Evolutionary conservation across 1,284 basidiomycete genomes (phyloP), one percentile per base, ranked within the genome.

Genomic region (Pterulicium gracile): DNA sequence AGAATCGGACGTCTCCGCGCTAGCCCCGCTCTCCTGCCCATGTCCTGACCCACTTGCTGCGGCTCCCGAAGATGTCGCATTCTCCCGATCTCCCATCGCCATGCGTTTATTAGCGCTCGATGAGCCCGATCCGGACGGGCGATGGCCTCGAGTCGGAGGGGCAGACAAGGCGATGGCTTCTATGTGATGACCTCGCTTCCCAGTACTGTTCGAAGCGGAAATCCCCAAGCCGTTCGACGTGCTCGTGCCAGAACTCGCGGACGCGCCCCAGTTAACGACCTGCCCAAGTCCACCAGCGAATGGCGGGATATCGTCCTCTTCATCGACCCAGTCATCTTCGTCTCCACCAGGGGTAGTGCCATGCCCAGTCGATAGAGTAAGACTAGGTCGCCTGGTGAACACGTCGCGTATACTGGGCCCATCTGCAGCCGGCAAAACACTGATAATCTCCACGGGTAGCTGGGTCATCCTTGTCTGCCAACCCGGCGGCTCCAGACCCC

Each of bases 291-390:
- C 86, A 43, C 84, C 85, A 12, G 77, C 79, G 61, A 85, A 88
- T n/a, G 74, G 70, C 2, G 79, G 76, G 24, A 75, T 61, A 52
- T 88, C 86, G 19, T 88, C 84, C 36, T 89, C 87, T 54, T 88
- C 83, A 56, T 89, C 86, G 3, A 87, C 79, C 86, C 86, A 88
- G 50, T 88, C 86, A 39, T 79, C 80, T 54, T 88, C 85, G 55
- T 88, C 86, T 4, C 81, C 79, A 47, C 7, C 39, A 7, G 18
- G 13, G 10, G 7, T 41, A 10, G 10, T 17, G 18, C 39, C 39
- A 41, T n/a, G n/a, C 7, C 39, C 19, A 32, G 27, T 10, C 10
- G 27, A 32, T n/a, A 73, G 61, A 52, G 59, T 77, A 43, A 78
- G 58, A 22, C 77, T 77, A 44, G 71, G 72, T 51, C 81, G 64